Evolutionary conservation across 441 rosid genomes (phyloP).

Genomic region (Gossypium trilobum): DNA sequence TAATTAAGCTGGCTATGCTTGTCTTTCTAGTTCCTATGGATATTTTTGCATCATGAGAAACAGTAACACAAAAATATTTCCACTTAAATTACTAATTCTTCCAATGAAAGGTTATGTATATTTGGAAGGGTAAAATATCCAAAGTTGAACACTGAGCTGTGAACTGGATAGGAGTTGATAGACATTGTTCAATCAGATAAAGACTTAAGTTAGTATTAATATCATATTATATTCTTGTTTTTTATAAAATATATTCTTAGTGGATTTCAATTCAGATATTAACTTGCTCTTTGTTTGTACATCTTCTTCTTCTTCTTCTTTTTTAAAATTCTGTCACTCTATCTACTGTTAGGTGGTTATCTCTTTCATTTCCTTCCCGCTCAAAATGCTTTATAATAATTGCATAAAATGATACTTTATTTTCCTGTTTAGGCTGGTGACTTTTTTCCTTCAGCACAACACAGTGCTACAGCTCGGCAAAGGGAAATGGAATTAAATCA

Average conservation of each 20-base stretch:
- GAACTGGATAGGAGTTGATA: neutral
- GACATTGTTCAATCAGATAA: neutral
- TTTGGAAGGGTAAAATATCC: neutral
- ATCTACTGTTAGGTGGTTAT: neutral
- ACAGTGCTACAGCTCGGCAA: constrained; percentile 57
- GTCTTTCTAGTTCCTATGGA: neutral
- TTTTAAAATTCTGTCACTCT: neutral
- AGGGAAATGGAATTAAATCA: constrained; percentile 52
- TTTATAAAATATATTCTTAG: neutral
- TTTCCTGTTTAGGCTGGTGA: constrained; percentile 57
- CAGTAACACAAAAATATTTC: neutral
- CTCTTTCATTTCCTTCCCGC: neutral
- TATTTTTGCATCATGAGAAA: neutral
- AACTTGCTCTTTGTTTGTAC: neutral
- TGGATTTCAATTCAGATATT: neutral
- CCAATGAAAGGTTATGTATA: neutral
- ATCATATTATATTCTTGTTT: neutral
- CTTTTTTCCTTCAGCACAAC: constrained; percentile 59
- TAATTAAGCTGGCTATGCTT: neutral
- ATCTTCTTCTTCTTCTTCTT: neutral
- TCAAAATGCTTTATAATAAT: neutral
- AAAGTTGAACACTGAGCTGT: neutral
- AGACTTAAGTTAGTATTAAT: neutral
- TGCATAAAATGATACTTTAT: neutral
- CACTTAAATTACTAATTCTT: neutral